Base-by-base conservation (phyloP, 192 early-diverging fungal species). In the Backusella morwellensis region DNA sequence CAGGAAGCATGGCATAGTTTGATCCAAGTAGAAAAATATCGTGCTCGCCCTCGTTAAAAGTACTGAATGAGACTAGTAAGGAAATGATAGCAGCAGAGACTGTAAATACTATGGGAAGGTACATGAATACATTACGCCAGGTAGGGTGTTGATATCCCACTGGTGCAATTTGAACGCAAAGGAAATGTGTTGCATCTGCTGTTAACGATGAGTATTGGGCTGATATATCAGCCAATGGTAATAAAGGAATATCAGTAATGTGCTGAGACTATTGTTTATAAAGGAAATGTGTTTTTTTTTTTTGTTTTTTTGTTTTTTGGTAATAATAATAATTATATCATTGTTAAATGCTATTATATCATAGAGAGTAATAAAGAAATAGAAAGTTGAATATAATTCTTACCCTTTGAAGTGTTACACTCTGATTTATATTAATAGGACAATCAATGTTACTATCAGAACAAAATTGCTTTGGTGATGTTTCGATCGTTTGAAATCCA, bases 71-170 rank as follows among this genome's bases (percentile, higher is more conserved):
- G 21, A 70, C 71, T 2, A 77, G 21, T 2, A 81, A 41, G 3
- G 80, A 77, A 15, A 77, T 68, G 1, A 81, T 40, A 0, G 72
- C 80, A 32, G 80, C 76, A n/a, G 74, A 72, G 11, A 52, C 52
- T 26, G 76, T 72, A 26, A 81, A 75, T 36, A 32, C 73, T 3
- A 78, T 8, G 1, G 80, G 80, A 17, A 81, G 14, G 17, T 36
- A 74, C 32, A 68, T 47, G 47, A 81, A 81, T 6, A 81, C 73
- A 17, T 70, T 19, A 50, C 77, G 72, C 80, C 80, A 81, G 0
- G 67, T 47, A 11, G 80, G 76, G 40, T 81, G 70, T 35, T 81
- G 80, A 52, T 81, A 81, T 3, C 80, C 80, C 1, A 81, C 73
- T 17, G 80, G 73, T 19, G 76, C 80, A 15, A 81, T 70, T 21